These are phyloP conservation scores for Simplicillium sp. DNA, from an alignment of 2,329 filamentous ascomycete species.

Conservation along the genomic window DNA sequence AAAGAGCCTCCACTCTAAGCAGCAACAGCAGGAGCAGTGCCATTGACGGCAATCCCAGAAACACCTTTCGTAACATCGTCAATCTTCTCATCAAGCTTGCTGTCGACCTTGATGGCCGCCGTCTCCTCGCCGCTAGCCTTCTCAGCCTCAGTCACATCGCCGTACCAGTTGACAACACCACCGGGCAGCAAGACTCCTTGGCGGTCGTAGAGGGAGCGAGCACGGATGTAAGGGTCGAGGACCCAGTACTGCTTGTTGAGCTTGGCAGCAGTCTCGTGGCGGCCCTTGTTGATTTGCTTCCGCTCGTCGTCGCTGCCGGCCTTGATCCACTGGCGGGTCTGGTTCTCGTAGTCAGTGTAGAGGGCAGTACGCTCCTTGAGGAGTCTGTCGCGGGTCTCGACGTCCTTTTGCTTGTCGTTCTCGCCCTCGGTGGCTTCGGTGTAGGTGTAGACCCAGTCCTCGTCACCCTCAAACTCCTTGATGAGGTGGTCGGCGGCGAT, in stretches of 20 bases:
- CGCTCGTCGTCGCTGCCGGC: slow-evolving; percentile 24
- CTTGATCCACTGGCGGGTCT: slow-evolving; percentile 61
- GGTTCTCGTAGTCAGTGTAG: slow-evolving; percentile 59
- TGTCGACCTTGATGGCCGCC: slow-evolving; percentile 2
- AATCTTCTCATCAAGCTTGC: slow-evolving; percentile 4
- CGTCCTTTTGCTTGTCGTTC: slow-evolving; percentile 58
- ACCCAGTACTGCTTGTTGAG: slow-evolving; percentile 61
- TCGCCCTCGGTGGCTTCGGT: slow-evolving; percentile 62
- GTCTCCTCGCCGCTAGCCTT: background rate
- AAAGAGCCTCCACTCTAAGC: background rate
- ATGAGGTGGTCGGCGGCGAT: slow-evolving; percentile 59
- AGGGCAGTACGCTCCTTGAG: slow-evolving; percentile 51
- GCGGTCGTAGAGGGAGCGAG: slow-evolving; percentile 54
- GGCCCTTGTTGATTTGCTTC: slow-evolving; percentile 37
- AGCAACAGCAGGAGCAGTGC: slow-evolving; percentile 5
- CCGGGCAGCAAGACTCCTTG: slow-evolving; percentile 35
- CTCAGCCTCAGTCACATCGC: background rate
- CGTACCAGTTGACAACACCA: slow-evolving; percentile 4
- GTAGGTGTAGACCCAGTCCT: slow-evolving; percentile 72
- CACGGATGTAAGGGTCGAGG: slow-evolving; percentile 58
- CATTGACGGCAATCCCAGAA: slow-evolving; percentile 1
- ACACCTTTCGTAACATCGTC: slow-evolving; percentile 1
- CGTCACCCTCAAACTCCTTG: slow-evolving; percentile 72
- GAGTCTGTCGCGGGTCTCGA: slow-evolving; percentile 48
- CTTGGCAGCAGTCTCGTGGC: slow-evolving; percentile 47